Evolutionary conservation across 1,284 basidiomycete genomes (phyloP), one percentile per base, ranked within the genome.

Genomic region (Pholiota adiposa): DNA sequence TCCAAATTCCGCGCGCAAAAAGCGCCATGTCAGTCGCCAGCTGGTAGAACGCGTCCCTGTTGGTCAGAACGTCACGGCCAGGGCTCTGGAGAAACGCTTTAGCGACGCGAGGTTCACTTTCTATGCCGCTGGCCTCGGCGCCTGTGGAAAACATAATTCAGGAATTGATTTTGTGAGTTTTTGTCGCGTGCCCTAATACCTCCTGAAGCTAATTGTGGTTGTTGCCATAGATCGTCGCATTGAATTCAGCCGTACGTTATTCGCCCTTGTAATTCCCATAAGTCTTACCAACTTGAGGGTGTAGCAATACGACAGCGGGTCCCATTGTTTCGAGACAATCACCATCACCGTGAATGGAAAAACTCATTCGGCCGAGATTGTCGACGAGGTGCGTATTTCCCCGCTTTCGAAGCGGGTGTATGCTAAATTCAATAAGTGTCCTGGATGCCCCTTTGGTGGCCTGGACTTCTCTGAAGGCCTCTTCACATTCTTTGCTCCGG

Each of bases 381-480:
- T 82, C 67, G 94, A 95, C 73, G 77, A 82, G 80, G 88, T 89
- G 61, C 54, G 77, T 69, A 55, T 5, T 33, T 27, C 55, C 57
- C 44, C 25, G 18, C 55, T 16, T 11, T 36, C 21, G 3, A 33
- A 31, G 23, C 12, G 27, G 21, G 29, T 53, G 31, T 59, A 11
- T 12, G 4, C 11, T 43, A 16, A 23, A n/a, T 27, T 36, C 40
- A 29, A 49, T 31, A 40, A 89, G 83, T 92, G 90, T 72, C 79
- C 81, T 51, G 84, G 81, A 23, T 94, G 92, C 73, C 82, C 83
- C 0, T 82, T 74, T 55, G 86, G 82, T 40, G 90, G 82, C 41
- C 83, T 96, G 57, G 94, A 96, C 77, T 79, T 95, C 61, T 88
- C 89, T 41, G 69, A 71, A 16, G 82, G 86, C 36, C 82, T 96